Evolutionary conservation across 2,329 filamentous ascomycete species (phyloP).

Genomic region (Zalaria obscura): DNA sequence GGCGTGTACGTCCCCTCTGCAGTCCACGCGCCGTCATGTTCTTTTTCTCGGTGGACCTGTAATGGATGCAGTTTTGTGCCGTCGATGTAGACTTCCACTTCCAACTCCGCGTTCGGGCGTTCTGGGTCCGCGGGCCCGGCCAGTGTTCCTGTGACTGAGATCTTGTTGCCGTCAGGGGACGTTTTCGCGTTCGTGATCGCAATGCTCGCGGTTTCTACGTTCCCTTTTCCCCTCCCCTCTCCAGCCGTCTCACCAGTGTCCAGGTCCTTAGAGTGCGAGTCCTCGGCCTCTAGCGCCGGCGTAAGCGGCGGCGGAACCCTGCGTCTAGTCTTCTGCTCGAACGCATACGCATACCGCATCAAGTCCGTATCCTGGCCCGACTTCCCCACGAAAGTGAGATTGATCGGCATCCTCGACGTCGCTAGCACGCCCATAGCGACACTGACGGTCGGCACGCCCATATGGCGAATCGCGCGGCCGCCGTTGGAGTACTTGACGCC

Average conservation of each 20-base stretch:
- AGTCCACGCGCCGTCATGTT: constrained; percentile 5
- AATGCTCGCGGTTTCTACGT: constrained; percentile 2
- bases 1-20: constrained; percentile 6
- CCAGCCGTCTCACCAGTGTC: too few species aligned
- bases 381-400: constrained; percentile 37
- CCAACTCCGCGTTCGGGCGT: neutral
- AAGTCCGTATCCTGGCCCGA: constrained; percentile 31
- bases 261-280: neutral
- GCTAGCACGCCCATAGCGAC: constrained; percentile 39
- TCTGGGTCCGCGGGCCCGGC: neutral
- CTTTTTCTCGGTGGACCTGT: neutral
- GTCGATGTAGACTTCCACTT: constrained; percentile 6
- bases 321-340: constrained; percentile 4
- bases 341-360: constrained; percentile 12
- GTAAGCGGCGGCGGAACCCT: constrained; percentile 13
- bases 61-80: neutral
- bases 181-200: neutral
- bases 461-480: constrained; percentile 37
- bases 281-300: constrained; percentile 11
- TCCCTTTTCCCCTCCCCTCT: neutral
- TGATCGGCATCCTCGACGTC: constrained; percentile 35
- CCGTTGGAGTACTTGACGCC: constrained; percentile 42
- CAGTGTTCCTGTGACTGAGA: constrained; percentile 3
- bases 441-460: constrained; percentile 40
- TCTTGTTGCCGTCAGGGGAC: constrained; percentile 3